Evolutionary conservation across 2,329 filamentous ascomycete genomes (phyloP), one percentile per base, ranked within the genome.

Genomic region (Clonostachys solani): DNA sequence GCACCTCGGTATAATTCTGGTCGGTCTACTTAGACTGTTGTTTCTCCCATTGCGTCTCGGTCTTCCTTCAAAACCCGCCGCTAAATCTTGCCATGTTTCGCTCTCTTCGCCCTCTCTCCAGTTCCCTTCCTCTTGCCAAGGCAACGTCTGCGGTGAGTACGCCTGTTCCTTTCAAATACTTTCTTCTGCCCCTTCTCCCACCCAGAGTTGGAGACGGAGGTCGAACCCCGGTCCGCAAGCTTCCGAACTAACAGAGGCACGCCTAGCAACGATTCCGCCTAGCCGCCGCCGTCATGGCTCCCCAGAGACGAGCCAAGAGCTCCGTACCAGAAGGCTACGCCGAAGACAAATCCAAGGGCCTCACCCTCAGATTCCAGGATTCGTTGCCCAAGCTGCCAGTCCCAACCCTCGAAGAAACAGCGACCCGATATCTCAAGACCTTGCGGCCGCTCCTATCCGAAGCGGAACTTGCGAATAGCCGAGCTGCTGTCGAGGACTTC

Each of bases 401-500:
- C 5, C 89, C 89, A 12, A 85, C 86, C 2, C 85, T 95, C 56
- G 83, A 92, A 63, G 89, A 94, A 72, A 94, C 89, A 7, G 81
- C 87, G 36, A 78, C 81, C 52, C 84, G 88, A 53, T 95, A 95
- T 67, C 75, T 94, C 58, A 91, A 90, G 72, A 84, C 84, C 36
- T 77, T 95, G 44, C 83, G 87, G 62, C 86, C 89, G 18, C 74
- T 95, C 35, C 78, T 92, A 50, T 84, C 80, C 40, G 67, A 78
- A 36, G 66, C 72, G 56, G 89, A 94, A 67, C 84, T 83, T 57
- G 82, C 85, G 58, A 71, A 74, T 49, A 92, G 87, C 63, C 86
- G 88, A 65, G 87, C 87, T 62, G 92, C 89, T 33, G 91, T 99
- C 35, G 78, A 89, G 51, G 89, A 92, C 7, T 97, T 99, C 68